Conservation (phyloP, 2,329 filamentous ascomycete genomes). For the Rugonectria rugulosa region DNA sequence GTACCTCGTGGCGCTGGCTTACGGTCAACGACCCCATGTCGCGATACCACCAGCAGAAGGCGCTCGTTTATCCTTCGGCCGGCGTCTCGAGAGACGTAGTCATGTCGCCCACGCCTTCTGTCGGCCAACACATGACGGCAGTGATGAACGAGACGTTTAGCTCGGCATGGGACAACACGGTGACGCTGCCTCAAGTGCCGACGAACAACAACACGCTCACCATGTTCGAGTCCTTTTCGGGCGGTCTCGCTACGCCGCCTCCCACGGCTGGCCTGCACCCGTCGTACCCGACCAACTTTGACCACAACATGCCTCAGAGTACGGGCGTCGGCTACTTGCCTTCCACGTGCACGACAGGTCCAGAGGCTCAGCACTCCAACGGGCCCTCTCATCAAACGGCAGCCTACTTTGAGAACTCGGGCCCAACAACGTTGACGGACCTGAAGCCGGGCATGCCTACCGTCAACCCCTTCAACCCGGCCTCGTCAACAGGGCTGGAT, state of each 20-base stretch:
- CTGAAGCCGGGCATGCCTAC: constrained; percentile 45
- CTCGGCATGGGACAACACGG: constrained; percentile 54
- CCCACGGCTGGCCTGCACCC: constrained; percentile 60
- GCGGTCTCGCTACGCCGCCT: constrained; percentile 64
- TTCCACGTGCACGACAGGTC: constrained; percentile 35
- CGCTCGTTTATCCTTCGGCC: constrained; percentile 47
- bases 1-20: constrained; percentile 68
- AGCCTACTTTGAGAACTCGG: constrained; percentile 41
- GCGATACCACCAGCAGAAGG: constrained; percentile 63
- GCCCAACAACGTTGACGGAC: constrained; percentile 42
- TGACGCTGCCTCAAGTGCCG: constrained; percentile 44
- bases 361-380: constrained; percentile 37
- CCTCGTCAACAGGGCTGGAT: constrained; percentile 41
- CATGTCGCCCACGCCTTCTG: constrained; percentile 61
- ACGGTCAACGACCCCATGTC: constrained; percentile 67
- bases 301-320: constrained; percentile 44
- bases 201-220: constrained; percentile 46
- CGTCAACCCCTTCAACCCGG: constrained; percentile 42
- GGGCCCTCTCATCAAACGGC: constrained; percentile 31
- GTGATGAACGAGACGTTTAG: constrained; percentile 66
- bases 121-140: constrained; percentile 60
- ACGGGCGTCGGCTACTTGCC: constrained; percentile 44
- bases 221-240: constrained; percentile 59
- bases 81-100: constrained; percentile 51
- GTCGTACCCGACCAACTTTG: constrained; percentile 56